Percentiles rank a stretch among this genome's conserved stretches.
Evolutionary conservation across 2,329 filamentous ascomycete genomes (phyloP).

Genomic region (Malbranchea zuffiana): DNA sequence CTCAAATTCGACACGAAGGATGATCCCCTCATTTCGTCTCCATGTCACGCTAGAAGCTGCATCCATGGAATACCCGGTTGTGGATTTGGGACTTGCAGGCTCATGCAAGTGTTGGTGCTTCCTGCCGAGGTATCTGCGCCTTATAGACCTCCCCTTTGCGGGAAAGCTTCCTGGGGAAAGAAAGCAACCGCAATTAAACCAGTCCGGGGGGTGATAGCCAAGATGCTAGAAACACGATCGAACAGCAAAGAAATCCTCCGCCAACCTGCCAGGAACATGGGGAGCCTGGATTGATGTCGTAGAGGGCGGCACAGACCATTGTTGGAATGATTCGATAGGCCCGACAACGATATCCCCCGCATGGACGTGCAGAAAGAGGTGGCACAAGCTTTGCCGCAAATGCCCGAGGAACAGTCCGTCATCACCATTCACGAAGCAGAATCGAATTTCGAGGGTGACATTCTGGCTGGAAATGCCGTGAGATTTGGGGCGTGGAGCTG

Average conservation of each 20-base stretch:
- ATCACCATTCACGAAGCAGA: not conserved
- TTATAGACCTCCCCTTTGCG: conserved; percentile 1
- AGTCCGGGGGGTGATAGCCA: not conserved
- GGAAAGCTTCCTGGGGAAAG: not conserved
- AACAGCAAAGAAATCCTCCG: not conserved
- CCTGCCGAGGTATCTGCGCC: no score
- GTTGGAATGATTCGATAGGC: no score
- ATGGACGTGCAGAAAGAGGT: no score
- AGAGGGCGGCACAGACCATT: no score
- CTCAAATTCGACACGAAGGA: not conserved
- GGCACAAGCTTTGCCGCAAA: not conserved
- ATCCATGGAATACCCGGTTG: conserved; percentile 2
- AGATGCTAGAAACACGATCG: not conserved
- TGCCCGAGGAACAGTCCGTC: not conserved
- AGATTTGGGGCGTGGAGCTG: no score
- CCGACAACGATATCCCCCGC: no score
- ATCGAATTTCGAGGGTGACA: not conserved
- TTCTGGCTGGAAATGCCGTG: no score
- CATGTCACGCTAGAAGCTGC: conserved; percentile 5
- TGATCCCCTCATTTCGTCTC: conserved; percentile 9
- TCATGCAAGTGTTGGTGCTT: no score
- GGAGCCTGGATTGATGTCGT: no score
- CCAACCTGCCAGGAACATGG: no score
- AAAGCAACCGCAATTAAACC: not conserved
- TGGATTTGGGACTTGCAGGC: no score